phyloP scores from a whole-genome alignment of 129 eudicot genomes.

The Flaveria brownii region DNA sequence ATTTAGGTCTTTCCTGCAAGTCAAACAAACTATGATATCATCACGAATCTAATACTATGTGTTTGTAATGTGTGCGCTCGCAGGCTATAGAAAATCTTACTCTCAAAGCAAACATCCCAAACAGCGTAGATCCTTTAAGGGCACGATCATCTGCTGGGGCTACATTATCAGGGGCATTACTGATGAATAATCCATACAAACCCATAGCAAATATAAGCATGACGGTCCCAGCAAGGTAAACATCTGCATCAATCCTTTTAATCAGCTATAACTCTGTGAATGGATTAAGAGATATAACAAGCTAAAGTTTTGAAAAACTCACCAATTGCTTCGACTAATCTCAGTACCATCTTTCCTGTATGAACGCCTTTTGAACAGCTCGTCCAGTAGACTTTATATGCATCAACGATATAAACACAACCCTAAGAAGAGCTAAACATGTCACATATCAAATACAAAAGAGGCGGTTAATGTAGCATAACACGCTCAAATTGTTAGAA shows the following conservation, averaged over 20 bases:
- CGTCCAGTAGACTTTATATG: conserved; percentile 85
- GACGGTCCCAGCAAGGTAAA: conserved; percentile 95
- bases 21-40: background rate
- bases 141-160: conserved; percentile 77
- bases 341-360: conserved; percentile 90
- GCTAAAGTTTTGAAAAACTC: conserved; percentile 37
- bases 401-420: conserved; percentile 83
- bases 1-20: conserved; percentile 84
- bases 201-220: conserved; percentile 97
- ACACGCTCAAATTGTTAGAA: background rate
- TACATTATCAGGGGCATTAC: conserved; percentile 57
- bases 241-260: conserved; percentile 56
- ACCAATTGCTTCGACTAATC: conserved; percentile 95
- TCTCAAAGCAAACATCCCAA: conserved; percentile 97
- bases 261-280: background rate
- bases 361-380: conserved; percentile 82
- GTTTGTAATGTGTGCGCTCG: background rate
- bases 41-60: background rate
- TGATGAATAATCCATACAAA: conserved; percentile 84
- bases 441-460: conserved; percentile 12
- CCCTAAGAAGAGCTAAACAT: conserved; percentile 54
- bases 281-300: background rate
- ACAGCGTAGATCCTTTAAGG: conserved; percentile 81
- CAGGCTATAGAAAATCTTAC: conserved; percentile 39
- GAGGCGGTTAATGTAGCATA: conserved; percentile 10